phyloP scores from a whole-genome alignment of 805 yeast species.

The Torulaspora delbrueckii region DNA sequence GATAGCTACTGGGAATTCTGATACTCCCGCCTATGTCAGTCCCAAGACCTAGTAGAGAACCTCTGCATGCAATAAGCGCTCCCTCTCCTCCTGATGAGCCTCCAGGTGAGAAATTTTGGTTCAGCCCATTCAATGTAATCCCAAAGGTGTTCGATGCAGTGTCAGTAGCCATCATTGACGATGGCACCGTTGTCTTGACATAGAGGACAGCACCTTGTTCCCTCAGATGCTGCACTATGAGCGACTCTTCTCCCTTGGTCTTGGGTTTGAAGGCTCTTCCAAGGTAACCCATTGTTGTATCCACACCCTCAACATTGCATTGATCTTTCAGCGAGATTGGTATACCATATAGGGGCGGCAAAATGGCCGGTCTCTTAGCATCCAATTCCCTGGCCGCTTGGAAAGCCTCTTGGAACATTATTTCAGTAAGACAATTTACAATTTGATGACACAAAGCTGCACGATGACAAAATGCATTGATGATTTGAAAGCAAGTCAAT shows the following conservation, averaged over 20 bases:
- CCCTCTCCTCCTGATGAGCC: constrained; percentile 67
- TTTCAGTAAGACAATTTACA: constrained; percentile 31
- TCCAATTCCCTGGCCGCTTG: constrained; percentile 50
- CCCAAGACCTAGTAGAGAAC: constrained; percentile 55
- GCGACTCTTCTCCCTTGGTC: constrained; percentile 17
- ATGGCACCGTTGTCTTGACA: constrained; percentile 58
- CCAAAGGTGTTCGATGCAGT: constrained; percentile 52
- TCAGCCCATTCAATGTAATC: constrained; percentile 48
- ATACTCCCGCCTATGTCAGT: constrained; percentile 64
- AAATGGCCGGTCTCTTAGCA: constrained; percentile 43
- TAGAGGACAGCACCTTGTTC: constrained; percentile 51
- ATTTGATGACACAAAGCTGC: constrained; percentile 54
- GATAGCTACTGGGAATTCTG: constrained; percentile 54
- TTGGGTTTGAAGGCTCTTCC: constrained; percentile 16
- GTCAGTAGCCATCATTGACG: constrained; percentile 57
- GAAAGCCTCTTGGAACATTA: constrained; percentile 53
- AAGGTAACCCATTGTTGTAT: constrained; percentile 25
- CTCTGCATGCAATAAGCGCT: constrained; percentile 47
- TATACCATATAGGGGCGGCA: constrained; percentile 64
- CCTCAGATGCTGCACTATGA: constrained; percentile 19
- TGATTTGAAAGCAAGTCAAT: constrained; percentile 13
- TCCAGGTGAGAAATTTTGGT: constrained; percentile 49
- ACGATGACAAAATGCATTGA: constrained; percentile 49
- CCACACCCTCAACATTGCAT: constrained; percentile 23
- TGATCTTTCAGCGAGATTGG: constrained; percentile 56